phyloP scores from a whole-genome alignment of 495 filamentous ascomycete genomes.

The Sporormia fimetaria region DNA sequence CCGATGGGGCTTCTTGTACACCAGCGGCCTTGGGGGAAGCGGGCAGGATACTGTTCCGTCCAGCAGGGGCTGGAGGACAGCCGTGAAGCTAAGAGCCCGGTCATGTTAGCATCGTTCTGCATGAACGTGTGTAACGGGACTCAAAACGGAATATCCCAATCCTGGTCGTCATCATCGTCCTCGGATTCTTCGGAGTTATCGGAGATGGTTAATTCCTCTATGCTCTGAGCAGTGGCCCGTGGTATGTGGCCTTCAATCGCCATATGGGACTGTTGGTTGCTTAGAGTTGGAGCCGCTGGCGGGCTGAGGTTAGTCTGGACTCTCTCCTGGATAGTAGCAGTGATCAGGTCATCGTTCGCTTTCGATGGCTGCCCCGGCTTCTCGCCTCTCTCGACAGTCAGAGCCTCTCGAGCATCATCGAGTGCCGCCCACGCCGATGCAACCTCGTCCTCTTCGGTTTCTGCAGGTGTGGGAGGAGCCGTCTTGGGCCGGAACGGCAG shows the following conservation, averaged over 20 bases:
- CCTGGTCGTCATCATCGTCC: slow-evolving; percentile 11
- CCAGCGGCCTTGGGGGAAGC: too few species aligned
- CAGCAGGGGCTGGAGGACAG: too few species aligned
- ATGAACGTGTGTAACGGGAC: too few species aligned
- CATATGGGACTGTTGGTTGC: slow-evolving; percentile 12
- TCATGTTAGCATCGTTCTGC: too few species aligned
- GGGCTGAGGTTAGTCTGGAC: slow-evolving; percentile 3
- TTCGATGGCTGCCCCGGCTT: slow-evolving; percentile 14
- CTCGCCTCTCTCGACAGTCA: slow-evolving; percentile 47
- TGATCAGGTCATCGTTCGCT: slow-evolving; percentile 17
- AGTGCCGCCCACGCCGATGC: slow-evolving; percentile 21
- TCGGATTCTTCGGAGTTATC: neutral
- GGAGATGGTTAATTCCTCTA: neutral
- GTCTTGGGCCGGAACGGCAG: slow-evolving; percentile 17
- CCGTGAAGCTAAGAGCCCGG: too few species aligned
- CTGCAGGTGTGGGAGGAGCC: slow-evolving; percentile 7
- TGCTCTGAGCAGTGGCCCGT: slow-evolving; percentile 2
- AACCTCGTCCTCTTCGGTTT: slow-evolving; percentile 27
- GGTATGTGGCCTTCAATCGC: slow-evolving; percentile 25
- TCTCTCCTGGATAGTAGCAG: slow-evolving; percentile 13
- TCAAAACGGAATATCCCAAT: slow-evolving; percentile 26
- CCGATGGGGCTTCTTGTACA: too few species aligned
- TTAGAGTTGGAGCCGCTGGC: slow-evolving; percentile 3
- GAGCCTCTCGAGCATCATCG: slow-evolving; percentile 27
- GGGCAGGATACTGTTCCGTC: too few species aligned